Evolutionary conservation across 2,329 filamentous ascomycete genomes (phyloP), one percentile per base, ranked within the genome.

Genomic region (Ophiognomonia clavigignenti-juglandacearum): DNA sequence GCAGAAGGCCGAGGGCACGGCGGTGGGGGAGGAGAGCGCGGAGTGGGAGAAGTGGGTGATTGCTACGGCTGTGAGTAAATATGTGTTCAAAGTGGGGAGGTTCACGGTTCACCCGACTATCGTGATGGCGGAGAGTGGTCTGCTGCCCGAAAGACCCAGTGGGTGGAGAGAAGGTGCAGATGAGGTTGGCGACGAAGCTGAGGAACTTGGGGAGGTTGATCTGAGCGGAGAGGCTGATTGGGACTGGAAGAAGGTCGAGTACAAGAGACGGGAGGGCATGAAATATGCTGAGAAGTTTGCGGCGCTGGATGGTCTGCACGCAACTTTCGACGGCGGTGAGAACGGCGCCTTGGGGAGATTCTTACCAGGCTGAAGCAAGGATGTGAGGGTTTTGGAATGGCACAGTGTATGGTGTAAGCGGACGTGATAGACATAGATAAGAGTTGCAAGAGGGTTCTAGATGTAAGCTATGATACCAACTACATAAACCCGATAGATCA

Each of bases 41-140:
- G 61, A 74, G 24, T 79, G 78, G 63, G 73, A 81, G 62, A 82
- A 77, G 64, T 80, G 78, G 51, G 75, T 92, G 32, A 77, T 85
- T 56, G 88, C 87, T 1, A 84, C 83, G 0, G 83, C 82, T 1
- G 65, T 92, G 36, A 83, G 79, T 69, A 91, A 90, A 70, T 92
- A 92, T 63, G 87, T 92, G 34, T 83, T 88, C 63, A 92, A 92
- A 71, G 74, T 89, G 47, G 87, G 85, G 1, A 75, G 92, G 20
- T 73, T 93, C 58, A 97, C 92, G 0, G 80, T 97, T 4, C 82
- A 91, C 54, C 91, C 93, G 0, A 85, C 90, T 56, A 74, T 86
- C 39, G 73, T 92, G 7, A 72, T 97, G 22, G 73, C 78, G 36
- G 78, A 83, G 29, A 85, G 84, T 41, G 82, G 83, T 2, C 71